Conservation (phyloP, 345 rosid species). For the Geranium rotundifolium region DNA sequence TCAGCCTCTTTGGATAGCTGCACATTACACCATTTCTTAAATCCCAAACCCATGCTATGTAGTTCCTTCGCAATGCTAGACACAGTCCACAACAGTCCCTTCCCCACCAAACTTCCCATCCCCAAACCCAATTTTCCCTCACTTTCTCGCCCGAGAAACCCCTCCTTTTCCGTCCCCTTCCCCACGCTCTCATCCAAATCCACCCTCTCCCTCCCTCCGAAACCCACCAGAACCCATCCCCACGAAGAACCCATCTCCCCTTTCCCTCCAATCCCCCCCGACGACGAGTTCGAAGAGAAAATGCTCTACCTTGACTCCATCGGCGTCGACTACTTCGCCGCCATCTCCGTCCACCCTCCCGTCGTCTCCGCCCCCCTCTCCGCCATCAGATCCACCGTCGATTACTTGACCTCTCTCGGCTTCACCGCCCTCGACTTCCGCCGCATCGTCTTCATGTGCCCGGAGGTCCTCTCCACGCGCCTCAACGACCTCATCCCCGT, state of each 20-base stretch:
- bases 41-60: background rate
- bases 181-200: slow-evolving; percentile 38
- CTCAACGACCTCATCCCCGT: slow-evolving; percentile 36
- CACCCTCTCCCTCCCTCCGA: slow-evolving; percentile 34
- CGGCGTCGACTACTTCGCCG: slow-evolving; percentile 60
- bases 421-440: slow-evolving; percentile 50
- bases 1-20: too few relatives aligned
- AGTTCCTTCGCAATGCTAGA: slow-evolving; percentile 32
- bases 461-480: slow-evolving; percentile 38
- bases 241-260: slow-evolving; percentile 9
- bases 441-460: slow-evolving; percentile 71
- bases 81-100: slow-evolving; percentile 26
- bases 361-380: slow-evolving; percentile 39
- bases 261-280: slow-evolving; percentile 11
- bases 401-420: slow-evolving; percentile 41
- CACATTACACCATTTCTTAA: too few relatives aligned
- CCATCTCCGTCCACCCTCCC: slow-evolving; percentile 40
- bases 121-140: slow-evolving; percentile 23
- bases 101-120: slow-evolving; percentile 14
- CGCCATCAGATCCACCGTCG: slow-evolving; percentile 50
- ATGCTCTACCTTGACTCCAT: slow-evolving; percentile 68
- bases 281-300: slow-evolving; percentile 48
- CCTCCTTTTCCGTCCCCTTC: slow-evolving; percentile 18
- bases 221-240: slow-evolving; percentile 24
- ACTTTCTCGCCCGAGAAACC: slow-evolving; percentile 31